These are phyloP conservation scores for Alternaria sp. DNA, from an alignment of 2,329 filamentous ascomycete genomes.

Conservation along the genomic window DNA sequence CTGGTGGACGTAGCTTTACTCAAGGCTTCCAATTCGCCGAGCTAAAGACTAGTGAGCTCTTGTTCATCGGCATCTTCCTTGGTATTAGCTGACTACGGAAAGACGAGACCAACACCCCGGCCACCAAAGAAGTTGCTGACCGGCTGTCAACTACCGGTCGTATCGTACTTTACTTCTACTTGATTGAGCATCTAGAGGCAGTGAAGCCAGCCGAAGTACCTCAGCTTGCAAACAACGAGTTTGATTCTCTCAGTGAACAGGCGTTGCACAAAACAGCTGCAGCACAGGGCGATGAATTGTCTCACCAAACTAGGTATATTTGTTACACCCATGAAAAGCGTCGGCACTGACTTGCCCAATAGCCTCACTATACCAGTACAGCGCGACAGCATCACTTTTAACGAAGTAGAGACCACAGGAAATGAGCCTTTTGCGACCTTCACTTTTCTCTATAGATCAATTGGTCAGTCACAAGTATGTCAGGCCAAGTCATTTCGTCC, in stretches of 20 bases:
- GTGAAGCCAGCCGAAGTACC: neutral
- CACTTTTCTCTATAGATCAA: neutral
- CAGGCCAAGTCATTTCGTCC: no score
- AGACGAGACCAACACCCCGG: neutral
- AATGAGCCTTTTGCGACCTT: slow-evolving; percentile 1
- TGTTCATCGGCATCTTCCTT: neutral
- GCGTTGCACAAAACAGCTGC: neutral
- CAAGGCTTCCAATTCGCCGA: neutral
- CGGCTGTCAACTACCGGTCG: neutral
- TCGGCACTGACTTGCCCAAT: neutral
- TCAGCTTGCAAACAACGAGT: neutral
- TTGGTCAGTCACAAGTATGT: neutral
- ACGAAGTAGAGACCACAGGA: neutral
- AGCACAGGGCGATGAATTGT: neutral
- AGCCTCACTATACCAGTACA: neutral
- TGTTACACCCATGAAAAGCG: neutral
- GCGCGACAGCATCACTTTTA: neutral
- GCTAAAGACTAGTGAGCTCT: neutral
- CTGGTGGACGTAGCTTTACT: neutral
- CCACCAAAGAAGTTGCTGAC: neutral
- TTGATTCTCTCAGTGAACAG: neutral
- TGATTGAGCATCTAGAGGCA: slow-evolving; percentile 4
- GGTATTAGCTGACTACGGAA: neutral
- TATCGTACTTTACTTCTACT: slow-evolving; percentile 8
- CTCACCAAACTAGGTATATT: neutral